Percentiles rank a stretch among this genome's conserved stretches.
phyloP scores from a whole-genome alignment of 257 asterid species.

The Agastache rugosa region DNA sequence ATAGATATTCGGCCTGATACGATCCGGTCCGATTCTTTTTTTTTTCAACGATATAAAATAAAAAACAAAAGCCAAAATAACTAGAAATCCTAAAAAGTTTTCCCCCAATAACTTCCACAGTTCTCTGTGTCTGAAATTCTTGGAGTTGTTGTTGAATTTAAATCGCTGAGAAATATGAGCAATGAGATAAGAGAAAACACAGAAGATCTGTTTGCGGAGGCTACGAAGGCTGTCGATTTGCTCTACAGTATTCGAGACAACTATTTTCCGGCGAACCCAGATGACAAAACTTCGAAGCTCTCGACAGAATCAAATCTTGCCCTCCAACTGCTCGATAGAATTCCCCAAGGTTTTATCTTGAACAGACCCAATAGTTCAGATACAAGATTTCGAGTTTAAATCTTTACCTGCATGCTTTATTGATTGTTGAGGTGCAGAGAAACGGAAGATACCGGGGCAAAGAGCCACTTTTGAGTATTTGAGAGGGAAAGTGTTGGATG shows the following conservation, averaged over 20 bases:
- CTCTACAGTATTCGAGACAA: slow-evolving; percentile 67
- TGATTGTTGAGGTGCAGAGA: slow-evolving; percentile 57
- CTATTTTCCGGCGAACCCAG: slow-evolving; percentile 62
- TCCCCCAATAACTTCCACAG: not conserved
- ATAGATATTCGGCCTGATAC: too few relatives aligned
- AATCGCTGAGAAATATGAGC: slow-evolving; percentile 42
- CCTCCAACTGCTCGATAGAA: slow-evolving; percentile 62
- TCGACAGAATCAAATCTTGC: slow-evolving; percentile 50
- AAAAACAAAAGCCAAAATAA: too few relatives aligned
- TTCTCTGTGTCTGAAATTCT: slow-evolving; percentile 12
- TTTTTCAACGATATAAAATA: too few relatives aligned
- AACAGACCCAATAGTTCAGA: not conserved
- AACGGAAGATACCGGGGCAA: slow-evolving; percentile 66
- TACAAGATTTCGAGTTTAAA: slow-evolving; percentile 7
- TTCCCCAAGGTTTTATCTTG: slow-evolving; percentile 60
- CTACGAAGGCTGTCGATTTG: slow-evolving; percentile 55
- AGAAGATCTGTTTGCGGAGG: slow-evolving; percentile 62
- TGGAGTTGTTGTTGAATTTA: not conserved
- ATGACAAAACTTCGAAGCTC: slow-evolving; percentile 61
- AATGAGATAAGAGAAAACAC: slow-evolving; percentile 39
- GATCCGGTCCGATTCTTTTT: too few relatives aligned
- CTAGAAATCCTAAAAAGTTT: too few relatives aligned
- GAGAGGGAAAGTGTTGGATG: slow-evolving; percentile 85
- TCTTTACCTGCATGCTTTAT: not conserved
- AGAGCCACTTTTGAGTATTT: slow-evolving; percentile 84